Evolutionary conservation across 306 rosid species (phyloP).

Genomic region (Vigna mungo): DNA sequence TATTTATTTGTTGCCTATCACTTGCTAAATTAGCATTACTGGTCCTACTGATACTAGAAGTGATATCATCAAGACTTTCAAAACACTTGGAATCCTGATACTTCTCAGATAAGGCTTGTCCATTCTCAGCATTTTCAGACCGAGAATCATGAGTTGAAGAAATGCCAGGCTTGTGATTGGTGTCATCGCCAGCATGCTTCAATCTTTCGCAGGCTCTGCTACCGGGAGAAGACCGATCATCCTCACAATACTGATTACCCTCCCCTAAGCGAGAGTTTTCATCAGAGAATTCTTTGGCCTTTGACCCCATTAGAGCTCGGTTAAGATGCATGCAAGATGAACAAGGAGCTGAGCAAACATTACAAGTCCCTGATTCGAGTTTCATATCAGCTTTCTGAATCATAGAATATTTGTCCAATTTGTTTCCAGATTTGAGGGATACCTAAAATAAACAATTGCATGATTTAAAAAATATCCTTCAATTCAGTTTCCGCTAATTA

Average conservation of each 20-base stretch:
- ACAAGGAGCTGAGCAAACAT: conserved; percentile 80
- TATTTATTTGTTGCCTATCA: conserved; percentile 49
- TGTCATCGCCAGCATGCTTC: conserved; percentile 60
- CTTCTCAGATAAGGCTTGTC: conserved; percentile 46
- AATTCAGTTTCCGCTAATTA: conserved; percentile 16
- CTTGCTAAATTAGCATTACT: conserved; percentile 54
- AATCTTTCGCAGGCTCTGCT: conserved; percentile 57
- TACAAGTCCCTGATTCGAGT: conserved; percentile 84
- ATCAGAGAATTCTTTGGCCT: conserved; percentile 73
- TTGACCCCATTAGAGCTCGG: conserved; percentile 66
- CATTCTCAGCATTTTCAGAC: conserved; percentile 78
- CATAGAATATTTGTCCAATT: conserved; percentile 55
- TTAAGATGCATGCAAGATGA: conserved; percentile 82
- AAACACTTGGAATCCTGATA: conserved; percentile 53
- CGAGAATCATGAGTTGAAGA: conserved; percentile 67
- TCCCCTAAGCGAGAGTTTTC: conserved; percentile 68
- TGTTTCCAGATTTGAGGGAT: conserved; percentile 51
- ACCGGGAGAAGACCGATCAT: conserved; percentile 57
- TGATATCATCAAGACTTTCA: conserved; percentile 67
- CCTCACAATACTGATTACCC: conserved; percentile 61
- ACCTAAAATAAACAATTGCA: conserved; percentile 55
- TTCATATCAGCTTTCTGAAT: conserved; percentile 64
- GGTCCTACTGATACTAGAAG: conserved; percentile 65
- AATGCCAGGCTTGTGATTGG: conserved; percentile 56
- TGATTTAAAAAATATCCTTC: conserved; percentile 27